Percentiles rank a stretch among this genome's conserved stretches.
Evolutionary conservation across 768 basidiomycete species (phyloP).

Genomic region (Dacryopinax primogenitus): DNA sequence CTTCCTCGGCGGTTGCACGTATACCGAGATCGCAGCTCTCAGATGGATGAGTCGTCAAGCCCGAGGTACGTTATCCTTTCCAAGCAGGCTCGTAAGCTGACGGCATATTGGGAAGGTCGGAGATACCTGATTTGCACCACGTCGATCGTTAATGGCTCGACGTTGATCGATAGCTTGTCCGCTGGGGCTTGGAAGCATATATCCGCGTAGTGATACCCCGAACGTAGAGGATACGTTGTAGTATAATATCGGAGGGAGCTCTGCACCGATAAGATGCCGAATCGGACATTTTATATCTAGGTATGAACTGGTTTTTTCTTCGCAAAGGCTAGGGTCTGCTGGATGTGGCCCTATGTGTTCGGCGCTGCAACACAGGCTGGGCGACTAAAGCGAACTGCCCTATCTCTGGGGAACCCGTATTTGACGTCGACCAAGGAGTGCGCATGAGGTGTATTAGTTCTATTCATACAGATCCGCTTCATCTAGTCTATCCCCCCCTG

Average conservation of each 20-base stretch:
- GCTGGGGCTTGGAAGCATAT: background rate
- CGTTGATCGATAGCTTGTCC: conserved; percentile 20
- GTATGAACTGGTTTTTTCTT: no score
- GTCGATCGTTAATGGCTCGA: conserved; percentile 64
- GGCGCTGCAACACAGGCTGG: no score
- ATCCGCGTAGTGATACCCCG: background rate
- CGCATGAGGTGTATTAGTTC: no score
- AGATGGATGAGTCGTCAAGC: conserved; percentile 84
- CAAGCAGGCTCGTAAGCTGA: background rate
- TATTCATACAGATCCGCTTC: background rate
- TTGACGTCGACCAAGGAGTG: no score
- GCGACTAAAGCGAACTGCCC: no score
- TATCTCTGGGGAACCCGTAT: no score
- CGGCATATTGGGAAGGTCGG: conserved; percentile 44
- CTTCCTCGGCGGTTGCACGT: conserved; percentile 95
- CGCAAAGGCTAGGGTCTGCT: no score
- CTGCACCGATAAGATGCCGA: no score
- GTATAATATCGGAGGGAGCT: no score
- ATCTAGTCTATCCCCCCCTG: background rate
- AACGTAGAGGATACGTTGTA: background rate
- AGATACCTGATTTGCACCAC: conserved; percentile 85
- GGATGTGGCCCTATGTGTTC: no score
- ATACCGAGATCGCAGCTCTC: conserved; percentile 89
- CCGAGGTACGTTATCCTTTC: conserved; percentile 40
- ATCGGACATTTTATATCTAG: no score